Percentiles rank a stretch among this genome's conserved stretches.
Conservation (phyloP, 2,329 filamentous ascomycete species). For the Aspergillus ochraceoroseus region DNA sequence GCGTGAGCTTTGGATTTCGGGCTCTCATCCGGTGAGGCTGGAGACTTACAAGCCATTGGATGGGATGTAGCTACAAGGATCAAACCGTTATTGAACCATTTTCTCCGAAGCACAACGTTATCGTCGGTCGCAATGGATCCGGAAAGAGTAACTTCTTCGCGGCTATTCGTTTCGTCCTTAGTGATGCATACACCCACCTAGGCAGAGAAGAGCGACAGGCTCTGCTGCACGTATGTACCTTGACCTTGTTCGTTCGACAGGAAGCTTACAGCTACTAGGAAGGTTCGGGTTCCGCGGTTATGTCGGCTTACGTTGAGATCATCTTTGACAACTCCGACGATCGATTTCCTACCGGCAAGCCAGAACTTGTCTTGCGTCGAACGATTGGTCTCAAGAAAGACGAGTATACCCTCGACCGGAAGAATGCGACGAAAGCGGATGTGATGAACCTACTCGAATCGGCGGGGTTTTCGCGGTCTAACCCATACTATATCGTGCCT, state of each 20-base stretch:
- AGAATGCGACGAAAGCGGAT: slow-evolving; percentile 89
- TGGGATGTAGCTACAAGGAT: slow-evolving; percentile 79
- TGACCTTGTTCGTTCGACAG: not conserved
- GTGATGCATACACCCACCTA: slow-evolving; percentile 95
- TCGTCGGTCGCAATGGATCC: slow-evolving; percentile 97
- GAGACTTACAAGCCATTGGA: slow-evolving; percentile 62
- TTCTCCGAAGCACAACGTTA: slow-evolving; percentile 94
- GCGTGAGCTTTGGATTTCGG: not conserved
- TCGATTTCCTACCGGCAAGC: slow-evolving; percentile 86
- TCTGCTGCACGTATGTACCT: slow-evolving; percentile 65
- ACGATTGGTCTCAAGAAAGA: slow-evolving; percentile 98
- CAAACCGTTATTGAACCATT: slow-evolving; percentile 98
- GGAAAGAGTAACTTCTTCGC: slow-evolving; percentile 99
- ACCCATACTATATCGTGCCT: slow-evolving; percentile 98
- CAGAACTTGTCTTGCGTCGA: slow-evolving; percentile 82
- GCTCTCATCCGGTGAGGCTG: slow-evolving; percentile 40
- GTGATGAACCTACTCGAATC: slow-evolving; percentile 94
- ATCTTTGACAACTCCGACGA: slow-evolving; percentile 98
- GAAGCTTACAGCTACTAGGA: slow-evolving; percentile 52
- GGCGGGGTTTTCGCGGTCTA: slow-evolving; percentile 92
- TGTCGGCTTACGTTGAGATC: slow-evolving; percentile 99
- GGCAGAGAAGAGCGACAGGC: slow-evolving; percentile 92
- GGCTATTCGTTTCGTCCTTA: slow-evolving; percentile 95
- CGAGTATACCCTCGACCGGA: slow-evolving; percentile 95
- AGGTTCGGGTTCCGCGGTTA: slow-evolving; percentile 93